Evolutionary conservation across 2,329 filamentous ascomycete species (phyloP).

Genomic region (Phyllachora maydis): DNA sequence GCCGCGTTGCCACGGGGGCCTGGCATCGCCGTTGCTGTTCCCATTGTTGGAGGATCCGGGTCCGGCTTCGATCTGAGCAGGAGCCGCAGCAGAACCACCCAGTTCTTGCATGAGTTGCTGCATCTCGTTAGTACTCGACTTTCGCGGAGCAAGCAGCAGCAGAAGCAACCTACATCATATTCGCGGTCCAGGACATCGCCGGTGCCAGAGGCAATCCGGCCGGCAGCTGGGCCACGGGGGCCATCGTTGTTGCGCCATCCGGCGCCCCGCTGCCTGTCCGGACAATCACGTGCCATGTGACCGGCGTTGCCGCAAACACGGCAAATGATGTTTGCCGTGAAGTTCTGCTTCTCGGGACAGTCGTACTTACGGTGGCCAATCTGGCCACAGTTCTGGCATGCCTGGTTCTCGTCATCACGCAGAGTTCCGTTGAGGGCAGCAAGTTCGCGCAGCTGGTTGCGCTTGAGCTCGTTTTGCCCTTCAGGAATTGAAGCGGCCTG

Average conservation of each 20-base stretch:
- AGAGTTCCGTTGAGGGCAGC: constrained; percentile 96
- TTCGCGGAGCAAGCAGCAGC: neutral
- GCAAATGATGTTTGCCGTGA: constrained; percentile 98
- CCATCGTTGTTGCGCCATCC: constrained; percentile 83
- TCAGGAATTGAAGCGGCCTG: constrained; percentile 96
- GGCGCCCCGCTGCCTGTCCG: constrained; percentile 74
- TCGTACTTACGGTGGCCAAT: constrained; percentile 98
- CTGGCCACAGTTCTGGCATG: constrained; percentile 97
- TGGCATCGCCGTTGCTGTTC: constrained; percentile 36
- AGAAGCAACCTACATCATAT: constrained; percentile 57
- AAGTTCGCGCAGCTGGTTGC: constrained; percentile 93
- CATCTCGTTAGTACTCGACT: constrained; percentile 16
- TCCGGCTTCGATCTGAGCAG: constrained; percentile 72
- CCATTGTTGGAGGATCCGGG: constrained; percentile 36
- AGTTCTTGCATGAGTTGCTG: constrained; percentile 97
- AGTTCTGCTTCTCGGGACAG: constrained; percentile 93
- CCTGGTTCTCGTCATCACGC: constrained; percentile 97
- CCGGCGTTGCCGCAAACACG: constrained; percentile 94
- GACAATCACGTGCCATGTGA: constrained; percentile 96
- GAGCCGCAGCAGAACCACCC: constrained; percentile 47
- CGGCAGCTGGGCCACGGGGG: constrained; percentile 21
- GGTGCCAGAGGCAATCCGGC: constrained; percentile 39
- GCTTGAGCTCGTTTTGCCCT: constrained; percentile 96
- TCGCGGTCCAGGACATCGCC: constrained; percentile 82
- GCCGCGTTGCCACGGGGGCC: constrained; percentile 79